Conservation (phyloP, 2,329 filamentous ascomycete genomes). For the Monosporascus ibericus region DNA sequence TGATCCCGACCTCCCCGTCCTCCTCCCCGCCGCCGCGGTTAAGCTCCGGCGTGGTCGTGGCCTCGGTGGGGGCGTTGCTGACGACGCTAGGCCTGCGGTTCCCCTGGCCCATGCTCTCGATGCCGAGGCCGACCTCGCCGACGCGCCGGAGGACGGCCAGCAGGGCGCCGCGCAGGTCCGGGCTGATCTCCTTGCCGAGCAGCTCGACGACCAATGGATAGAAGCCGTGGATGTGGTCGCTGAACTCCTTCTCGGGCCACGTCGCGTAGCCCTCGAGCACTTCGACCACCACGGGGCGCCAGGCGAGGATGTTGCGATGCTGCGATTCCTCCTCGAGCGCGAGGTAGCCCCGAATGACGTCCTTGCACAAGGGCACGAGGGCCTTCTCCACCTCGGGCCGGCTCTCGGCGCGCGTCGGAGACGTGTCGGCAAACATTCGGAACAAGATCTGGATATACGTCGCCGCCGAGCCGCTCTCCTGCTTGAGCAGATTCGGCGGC, state of each 20-base stretch:
- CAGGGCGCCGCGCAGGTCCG: constrained; percentile 72
- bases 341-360: constrained; percentile 84
- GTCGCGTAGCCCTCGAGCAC: constrained; percentile 88
- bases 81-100: constrained; percentile 35
- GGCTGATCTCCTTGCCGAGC: constrained; percentile 71
- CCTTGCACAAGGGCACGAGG: constrained; percentile 87
- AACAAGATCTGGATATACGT: constrained; percentile 96
- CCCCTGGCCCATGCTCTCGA: constrained; percentile 39
- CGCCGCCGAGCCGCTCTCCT: constrained; percentile 85
- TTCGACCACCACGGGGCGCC: constrained; percentile 94
- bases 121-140: constrained; percentile 67
- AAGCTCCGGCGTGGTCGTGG: constrained; percentile 6
- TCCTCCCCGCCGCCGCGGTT: constrained; percentile 16
- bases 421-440: constrained; percentile 91
- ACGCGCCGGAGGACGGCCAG: constrained; percentile 73
- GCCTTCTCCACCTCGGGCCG: constrained; percentile 83
- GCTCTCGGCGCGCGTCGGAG: constrained; percentile 72
- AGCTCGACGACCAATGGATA: constrained; percentile 83
- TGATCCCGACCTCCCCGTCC: constrained; percentile 4
- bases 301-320: constrained; percentile 93
- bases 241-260: constrained; percentile 76
- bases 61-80: constrained; percentile 21
- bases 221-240: constrained; percentile 72
- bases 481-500: constrained; percentile 93
- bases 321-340: constrained; percentile 91